Evolutionary conservation across 495 filamentous ascomycete species (phyloP), one percentile per base, ranked within the genome.

Genomic region (Bombardia bombarda): DNA sequence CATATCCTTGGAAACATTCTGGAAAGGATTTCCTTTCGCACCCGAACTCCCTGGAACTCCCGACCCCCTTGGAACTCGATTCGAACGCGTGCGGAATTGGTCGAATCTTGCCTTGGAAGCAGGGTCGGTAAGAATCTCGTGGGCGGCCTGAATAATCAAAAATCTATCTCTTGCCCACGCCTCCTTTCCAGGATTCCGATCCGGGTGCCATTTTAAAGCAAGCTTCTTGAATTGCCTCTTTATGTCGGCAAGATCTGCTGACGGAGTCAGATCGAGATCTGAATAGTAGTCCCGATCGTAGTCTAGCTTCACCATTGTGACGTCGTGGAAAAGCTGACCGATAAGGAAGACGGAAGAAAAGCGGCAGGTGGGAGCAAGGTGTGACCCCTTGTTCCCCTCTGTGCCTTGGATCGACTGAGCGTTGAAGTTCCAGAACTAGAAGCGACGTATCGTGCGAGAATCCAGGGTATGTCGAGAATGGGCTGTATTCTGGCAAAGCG

Each of bases 141-240:
- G 79, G 18, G 90, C 90, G 1, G 82, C 74, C 58, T 92, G 86
- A 42, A 95, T 93, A 21, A 77, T 72, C 55, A 92, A 82, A 53
- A 95, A 95, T 55, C 83, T 84, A 16, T 85, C 67, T 44, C 80
- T 86, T 44, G 82, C 82, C 49, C 87, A 86, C 17, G 71, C 54
- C 62, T 95, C 89, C 47, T 74, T 73, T 32, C 90, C 90, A 4
- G 82, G 85, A 52, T 96, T 94, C 32, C 88, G 80, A 58, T 96
- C 90, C 6, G 90, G 90, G 55, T 96, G 90, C 51, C 81, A 93
- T 53, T 80, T 81, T 20, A 92, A 72, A 88, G 85, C 86, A 52
- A 94, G 73, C 62, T 87, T 89, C 52, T 79, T 76, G 66, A 88
- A 96, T 52, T 88, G 83, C 65, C 80, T 89, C 62, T 87, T 92